Conservation (phyloP, 2,329 filamentous ascomycete species). For the Biscogniauxia mediterranea region DNA sequence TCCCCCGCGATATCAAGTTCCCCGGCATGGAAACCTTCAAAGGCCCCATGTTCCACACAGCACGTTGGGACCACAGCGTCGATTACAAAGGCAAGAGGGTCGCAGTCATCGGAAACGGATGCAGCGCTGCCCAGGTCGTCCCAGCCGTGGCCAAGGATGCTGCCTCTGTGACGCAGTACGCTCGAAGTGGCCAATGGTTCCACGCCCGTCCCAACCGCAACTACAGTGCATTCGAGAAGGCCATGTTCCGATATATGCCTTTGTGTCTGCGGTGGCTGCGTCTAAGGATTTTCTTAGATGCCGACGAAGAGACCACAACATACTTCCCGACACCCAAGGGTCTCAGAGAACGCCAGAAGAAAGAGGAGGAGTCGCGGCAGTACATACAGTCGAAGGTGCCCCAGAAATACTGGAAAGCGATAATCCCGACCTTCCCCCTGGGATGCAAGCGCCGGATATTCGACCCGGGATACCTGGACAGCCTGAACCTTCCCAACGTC, state of each 20-base stretch:
- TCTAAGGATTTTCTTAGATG: constrained; percentile 22
- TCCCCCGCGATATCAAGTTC: constrained; percentile 25
- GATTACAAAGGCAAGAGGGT: constrained; percentile 32
- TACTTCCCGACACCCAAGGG: constrained; percentile 13
- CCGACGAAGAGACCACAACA: constrained; percentile 20
- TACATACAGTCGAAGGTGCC: constrained; percentile 31
- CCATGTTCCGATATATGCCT: constrained; percentile 23
- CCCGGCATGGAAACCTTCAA: constrained; percentile 33
- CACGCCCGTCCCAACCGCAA: constrained; percentile 23
- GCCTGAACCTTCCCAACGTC: constrained; percentile 30
- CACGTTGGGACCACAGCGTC: constrained; percentile 33
- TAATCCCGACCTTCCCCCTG: constrained; percentile 34
- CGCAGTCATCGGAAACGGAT: constrained; percentile 38
- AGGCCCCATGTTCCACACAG: constrained; percentile 36
- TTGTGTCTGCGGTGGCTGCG: constrained; percentile 19
- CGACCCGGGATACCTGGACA: constrained; percentile 34
- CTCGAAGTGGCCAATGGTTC: constrained; percentile 27
- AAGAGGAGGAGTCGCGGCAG: constrained; percentile 10
- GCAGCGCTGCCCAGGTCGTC: constrained; percentile 37
- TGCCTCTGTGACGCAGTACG: constrained; percentile 26
- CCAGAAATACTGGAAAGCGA: constrained; percentile 27
- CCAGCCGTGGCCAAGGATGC: constrained; percentile 31
- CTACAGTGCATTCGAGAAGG: constrained; percentile 18
- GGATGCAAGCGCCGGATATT: constrained; percentile 38
- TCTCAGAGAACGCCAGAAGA: constrained; percentile 5